Percentiles rank a stretch among this genome's conserved stretches.
phyloP scores from a whole-genome alignment of 1,139 yeast genomes.

The Geotrichum citri-aurantii region DNA sequence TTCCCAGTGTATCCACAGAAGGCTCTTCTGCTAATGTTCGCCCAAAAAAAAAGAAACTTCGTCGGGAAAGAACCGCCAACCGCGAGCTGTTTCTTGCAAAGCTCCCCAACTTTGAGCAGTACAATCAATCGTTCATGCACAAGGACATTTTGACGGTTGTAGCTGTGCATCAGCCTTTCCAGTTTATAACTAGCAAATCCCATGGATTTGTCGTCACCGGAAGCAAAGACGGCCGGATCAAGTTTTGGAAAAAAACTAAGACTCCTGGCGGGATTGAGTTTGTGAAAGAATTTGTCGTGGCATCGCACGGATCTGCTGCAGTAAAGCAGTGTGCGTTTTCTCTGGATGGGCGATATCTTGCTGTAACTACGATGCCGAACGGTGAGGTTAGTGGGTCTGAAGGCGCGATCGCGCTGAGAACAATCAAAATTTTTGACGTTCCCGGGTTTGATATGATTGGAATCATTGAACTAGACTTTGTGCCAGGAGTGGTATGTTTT shows the following conservation, averaged over 20 bases:
- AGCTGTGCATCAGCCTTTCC: conserved; percentile 20
- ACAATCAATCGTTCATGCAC: conserved; percentile 34
- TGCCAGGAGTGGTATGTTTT: conserved; percentile 20
- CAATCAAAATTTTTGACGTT: conserved; percentile 41
- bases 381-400: background rate
- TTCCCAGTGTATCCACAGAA: conserved; percentile 4
- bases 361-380: conserved; percentile 31
- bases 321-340: conserved; percentile 26
- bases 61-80: conserved; percentile 11
- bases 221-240: conserved; percentile 40
- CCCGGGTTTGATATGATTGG: conserved; percentile 41
- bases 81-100: conserved; percentile 19
- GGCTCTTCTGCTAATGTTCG: background rate
- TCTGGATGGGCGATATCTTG: conserved; percentile 32
- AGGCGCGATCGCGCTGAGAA: conserved; percentile 10
- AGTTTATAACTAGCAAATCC: background rate
- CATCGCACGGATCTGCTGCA: conserved; percentile 34
- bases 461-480: conserved; percentile 27
- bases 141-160: conserved; percentile 24
- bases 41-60: background rate
- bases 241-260: conserved; percentile 38
- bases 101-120: conserved; percentile 28
- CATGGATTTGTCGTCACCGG: conserved; percentile 35
- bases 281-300: conserved; percentile 35
- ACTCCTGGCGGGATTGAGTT: conserved; percentile 34